Evolutionary conservation across 768 basidiomycete genomes (phyloP), one percentile per base, ranked within the genome.

Genomic region (Lactifluus hygrophoroides): DNA sequence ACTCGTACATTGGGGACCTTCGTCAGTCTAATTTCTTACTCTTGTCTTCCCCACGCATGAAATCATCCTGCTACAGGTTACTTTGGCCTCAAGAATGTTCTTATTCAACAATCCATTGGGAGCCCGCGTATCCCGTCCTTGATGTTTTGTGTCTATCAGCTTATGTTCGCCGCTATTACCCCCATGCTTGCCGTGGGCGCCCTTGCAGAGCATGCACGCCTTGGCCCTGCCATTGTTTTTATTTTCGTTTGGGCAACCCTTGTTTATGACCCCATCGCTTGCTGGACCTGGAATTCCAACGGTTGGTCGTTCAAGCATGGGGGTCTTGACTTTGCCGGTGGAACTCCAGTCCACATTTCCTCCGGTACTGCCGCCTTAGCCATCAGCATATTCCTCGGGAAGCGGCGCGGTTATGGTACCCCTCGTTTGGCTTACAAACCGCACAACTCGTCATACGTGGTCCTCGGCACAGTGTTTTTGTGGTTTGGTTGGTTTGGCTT

Each of bases 401-500:
- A 88, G 66, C 85, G 94, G 51, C 77, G 87, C 32, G 94, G 94
- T 1, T 97, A 91, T 62, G 94, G 94, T 16, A 95, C 94, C 2
- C 86, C 90, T 65, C 79, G 86, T 25, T 81, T 96, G 14, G 88
- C 90, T 1, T 98, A 94, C 80, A 94, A 85, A 72, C 94, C 95
- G 0, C 90, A 94, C 69, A 96, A 95, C 70, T 90, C 91, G 17
- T 86, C 86, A 25, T 94, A 94, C 67, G 91, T 97, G 60, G 77
- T 96, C 44, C 76, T 96, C n/a, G 95, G 95, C 10, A 98, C 95
- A 0, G 82, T 87, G 2, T 80, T 95, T 69, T 88, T 97, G 51
- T 96, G 93, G 92, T 90, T 92, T 57, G 89, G 89, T 5, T 97
- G 94, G 94, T 91, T 95, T 60, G 91, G 90, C 2, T 94, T 94